phyloP scores from a whole-genome alignment of 345 rosid genomes.

The Dimocarpus longan region DNA sequence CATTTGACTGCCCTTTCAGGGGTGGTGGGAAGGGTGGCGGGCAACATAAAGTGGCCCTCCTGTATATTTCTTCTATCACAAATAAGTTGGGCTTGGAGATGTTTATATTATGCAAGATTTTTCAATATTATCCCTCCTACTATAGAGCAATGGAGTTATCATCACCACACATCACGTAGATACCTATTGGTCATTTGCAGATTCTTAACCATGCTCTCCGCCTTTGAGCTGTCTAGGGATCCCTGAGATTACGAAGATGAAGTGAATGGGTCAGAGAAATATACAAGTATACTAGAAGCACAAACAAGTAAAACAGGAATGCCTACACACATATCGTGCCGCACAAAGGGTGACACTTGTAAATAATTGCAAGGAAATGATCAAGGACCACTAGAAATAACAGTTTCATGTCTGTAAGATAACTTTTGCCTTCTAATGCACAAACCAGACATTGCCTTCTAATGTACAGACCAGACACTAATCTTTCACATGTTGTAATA shows the following conservation, averaged over 20 bases:
- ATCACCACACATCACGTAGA: slow-evolving; percentile 91
- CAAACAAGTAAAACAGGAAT: not conserved
- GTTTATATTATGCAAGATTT: not conserved
- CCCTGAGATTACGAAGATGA: slow-evolving; percentile 50
- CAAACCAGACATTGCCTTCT: not conserved
- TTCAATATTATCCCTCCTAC: slow-evolving; percentile 3
- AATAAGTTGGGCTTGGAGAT: not conserved
- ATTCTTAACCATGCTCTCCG: slow-evolving; percentile 86
- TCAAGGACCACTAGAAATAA: not conserved
- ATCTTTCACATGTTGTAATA: too few species aligned
- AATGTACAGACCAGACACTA: not conserved
- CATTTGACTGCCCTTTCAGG: slow-evolving; percentile 2
- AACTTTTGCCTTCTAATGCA: not conserved
- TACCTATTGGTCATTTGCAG: slow-evolving; percentile 89
- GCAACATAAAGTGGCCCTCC: slow-evolving; percentile 1
- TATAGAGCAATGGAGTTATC: not conserved
- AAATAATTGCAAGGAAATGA: not conserved
- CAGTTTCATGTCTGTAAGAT: not conserved
- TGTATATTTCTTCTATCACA: slow-evolving; percentile 6
- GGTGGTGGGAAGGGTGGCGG: not conserved
- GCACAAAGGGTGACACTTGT: not conserved
- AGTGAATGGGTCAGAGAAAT: not conserved
- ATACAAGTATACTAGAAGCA: not conserved
- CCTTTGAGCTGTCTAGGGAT: slow-evolving; percentile 67
- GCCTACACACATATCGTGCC: too few species aligned